These are phyloP conservation scores for Uronychia setigera DNA, from an alignment of 73 alveolate genomes.

Conservation along the genomic window DNA sequence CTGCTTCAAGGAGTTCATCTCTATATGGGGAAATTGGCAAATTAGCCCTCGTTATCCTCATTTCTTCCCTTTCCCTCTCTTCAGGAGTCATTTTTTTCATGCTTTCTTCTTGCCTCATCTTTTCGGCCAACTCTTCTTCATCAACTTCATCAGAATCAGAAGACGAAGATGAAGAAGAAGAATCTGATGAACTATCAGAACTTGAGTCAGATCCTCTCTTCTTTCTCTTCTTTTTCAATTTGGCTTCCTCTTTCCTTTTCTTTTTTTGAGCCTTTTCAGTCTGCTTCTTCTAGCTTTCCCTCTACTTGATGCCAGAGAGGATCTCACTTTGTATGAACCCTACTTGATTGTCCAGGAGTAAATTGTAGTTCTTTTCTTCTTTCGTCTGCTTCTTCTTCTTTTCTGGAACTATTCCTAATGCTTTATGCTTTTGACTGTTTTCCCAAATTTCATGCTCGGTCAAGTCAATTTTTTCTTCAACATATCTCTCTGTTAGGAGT, in stretches of 20 bases:
- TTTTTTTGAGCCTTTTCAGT: conserved; percentile 14
- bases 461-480: conserved; percentile 51
- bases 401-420: conserved; percentile 16
- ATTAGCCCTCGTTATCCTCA: conserved; percentile 54
- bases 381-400: conserved; percentile 52
- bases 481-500: conserved; percentile 48
- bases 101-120: conserved; percentile 38
- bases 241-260: conserved; percentile 54
- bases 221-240: conserved; percentile 42
- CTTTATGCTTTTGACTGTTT: conserved; percentile 80
- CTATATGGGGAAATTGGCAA: conserved; percentile 92
- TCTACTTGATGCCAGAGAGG: conserved; percentile 3
- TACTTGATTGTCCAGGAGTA: conserved; percentile 88
- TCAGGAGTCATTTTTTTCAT: conserved; percentile 38
- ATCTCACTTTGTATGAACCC: conserved; percentile 82
- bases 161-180: conserved; percentile 32
- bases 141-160: conserved; percentile 48
- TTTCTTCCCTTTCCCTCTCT: conserved; percentile 37
- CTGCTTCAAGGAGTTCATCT: conserved; percentile 82
- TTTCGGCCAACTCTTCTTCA: conserved; percentile 37
- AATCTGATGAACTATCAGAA: conserved; percentile 42
- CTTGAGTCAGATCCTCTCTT: conserved; percentile 56
- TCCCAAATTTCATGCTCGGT: conserved; percentile 97
- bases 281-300: conserved; percentile 53
- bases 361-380: conserved; percentile 77